Evolutionary conservation across 1,284 basidiomycete genomes (phyloP).

Genomic region (Trichosporon sp.): DNA sequence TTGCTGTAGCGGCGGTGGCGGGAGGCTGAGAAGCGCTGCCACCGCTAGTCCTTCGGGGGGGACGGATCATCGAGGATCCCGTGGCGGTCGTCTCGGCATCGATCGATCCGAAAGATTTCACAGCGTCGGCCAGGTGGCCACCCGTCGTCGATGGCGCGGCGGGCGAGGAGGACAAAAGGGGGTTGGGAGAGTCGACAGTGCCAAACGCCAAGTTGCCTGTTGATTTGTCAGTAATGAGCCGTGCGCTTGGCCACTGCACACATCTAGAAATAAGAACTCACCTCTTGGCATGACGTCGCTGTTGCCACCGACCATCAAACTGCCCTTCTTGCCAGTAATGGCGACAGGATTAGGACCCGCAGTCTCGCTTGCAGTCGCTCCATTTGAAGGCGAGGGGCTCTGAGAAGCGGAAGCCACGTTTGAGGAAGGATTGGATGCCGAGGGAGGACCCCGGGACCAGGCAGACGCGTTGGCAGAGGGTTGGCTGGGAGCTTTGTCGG

Average conservation of each 20-base stretch:
- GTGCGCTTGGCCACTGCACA: not conserved
- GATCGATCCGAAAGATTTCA: constrained; percentile 73
- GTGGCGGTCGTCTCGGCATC: constrained; percentile 51
- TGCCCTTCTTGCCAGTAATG: constrained; percentile 34
- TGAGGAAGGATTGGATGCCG: constrained; percentile 26
- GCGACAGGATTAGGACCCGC: constrained; percentile 26
- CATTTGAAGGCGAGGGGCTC: constrained; percentile 25
- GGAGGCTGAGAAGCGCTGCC: constrained; percentile 18
- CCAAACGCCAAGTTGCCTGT: constrained; percentile 59
- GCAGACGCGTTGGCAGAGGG: constrained; percentile 26
- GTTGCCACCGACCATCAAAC: constrained; percentile 40
- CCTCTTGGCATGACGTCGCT: constrained; percentile 36
- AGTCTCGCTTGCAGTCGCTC: constrained; percentile 26
- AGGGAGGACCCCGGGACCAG: constrained; percentile 41
- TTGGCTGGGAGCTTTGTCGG: constrained; percentile 21
- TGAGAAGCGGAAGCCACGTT: constrained; percentile 27
- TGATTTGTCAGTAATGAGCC: not conserved
- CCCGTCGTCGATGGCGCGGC: constrained; percentile 48
- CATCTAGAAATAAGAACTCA: constrained; percentile 16
- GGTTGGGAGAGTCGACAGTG: constrained; percentile 61
- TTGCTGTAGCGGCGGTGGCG: not conserved
- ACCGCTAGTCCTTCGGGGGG: constrained; percentile 33
- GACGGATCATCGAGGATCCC: constrained; percentile 34
- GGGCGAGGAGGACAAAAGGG: constrained; percentile 47
- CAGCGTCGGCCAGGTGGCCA: constrained; percentile 48